Conservation (phyloP, 2,329 filamentous ascomycete genomes). For the Fusarium equiseti region DNA sequence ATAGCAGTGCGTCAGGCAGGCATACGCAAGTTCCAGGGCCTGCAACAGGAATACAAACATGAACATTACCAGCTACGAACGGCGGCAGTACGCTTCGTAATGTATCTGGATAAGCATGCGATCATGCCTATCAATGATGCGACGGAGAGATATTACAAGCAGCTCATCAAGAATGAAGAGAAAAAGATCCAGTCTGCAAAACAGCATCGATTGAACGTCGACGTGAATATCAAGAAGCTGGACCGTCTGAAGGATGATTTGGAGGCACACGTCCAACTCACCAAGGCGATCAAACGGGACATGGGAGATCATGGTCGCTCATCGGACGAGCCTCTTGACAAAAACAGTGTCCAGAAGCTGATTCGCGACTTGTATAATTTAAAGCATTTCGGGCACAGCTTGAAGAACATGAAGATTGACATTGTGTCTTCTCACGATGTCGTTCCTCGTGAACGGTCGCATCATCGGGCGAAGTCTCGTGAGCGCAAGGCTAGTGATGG, state of each 20-base stretch:
- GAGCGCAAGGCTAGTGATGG: background rate
- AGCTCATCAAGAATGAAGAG: conserved; percentile 11
- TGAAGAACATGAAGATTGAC: conserved; percentile 12
- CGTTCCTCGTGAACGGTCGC: background rate
- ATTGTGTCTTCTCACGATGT: conserved; percentile 5
- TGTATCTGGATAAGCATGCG: conserved; percentile 20
- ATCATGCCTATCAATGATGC: conserved; percentile 16
- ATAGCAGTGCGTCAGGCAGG: conserved; percentile 5
- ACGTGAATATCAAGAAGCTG: conserved; percentile 17
- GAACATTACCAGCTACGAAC: conserved; percentile 7
- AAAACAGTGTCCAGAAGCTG: background rate
- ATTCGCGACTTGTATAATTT: conserved; percentile 23
- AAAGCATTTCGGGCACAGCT: conserved; percentile 18
- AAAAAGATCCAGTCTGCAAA: conserved; percentile 5
- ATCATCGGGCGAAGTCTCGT: background rate
- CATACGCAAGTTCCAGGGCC: background rate
- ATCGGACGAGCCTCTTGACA: conserved; percentile 8
- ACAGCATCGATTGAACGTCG: background rate
- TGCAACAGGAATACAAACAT: conserved; percentile 3
- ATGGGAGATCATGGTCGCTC: background rate
- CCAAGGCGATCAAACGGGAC: conserved; percentile 28
- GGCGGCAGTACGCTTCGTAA: conserved; percentile 12
- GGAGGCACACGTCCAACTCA: too few species aligned
- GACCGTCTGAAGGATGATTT: too few species aligned
- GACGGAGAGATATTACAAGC: conserved; percentile 13